phyloP scores from a whole-genome alignment of 164 flowering plant genomes.

The Stephania cephalantha region DNA sequence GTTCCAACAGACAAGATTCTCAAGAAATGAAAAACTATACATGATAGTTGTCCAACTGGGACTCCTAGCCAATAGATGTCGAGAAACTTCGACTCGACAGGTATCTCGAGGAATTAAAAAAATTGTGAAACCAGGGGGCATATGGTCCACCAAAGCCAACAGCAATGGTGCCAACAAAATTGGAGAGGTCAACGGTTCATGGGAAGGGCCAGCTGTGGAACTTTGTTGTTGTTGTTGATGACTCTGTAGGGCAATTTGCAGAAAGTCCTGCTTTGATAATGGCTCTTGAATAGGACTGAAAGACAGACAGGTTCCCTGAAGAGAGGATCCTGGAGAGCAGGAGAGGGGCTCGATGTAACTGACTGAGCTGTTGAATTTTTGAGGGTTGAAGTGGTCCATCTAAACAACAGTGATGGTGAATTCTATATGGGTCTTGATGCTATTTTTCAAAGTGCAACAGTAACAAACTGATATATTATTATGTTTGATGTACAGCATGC shows the following conservation, averaged over 20 bases:
- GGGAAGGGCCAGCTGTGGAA: background rate
- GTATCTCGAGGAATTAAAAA: no score
- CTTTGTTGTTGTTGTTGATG: background rate
- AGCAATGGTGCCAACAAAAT: background rate
- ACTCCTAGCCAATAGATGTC: no score
- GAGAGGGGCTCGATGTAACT: background rate
- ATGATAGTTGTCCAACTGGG: no score
- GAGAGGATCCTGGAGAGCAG: background rate
- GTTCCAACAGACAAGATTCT: background rate
- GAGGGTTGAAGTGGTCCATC: background rate
- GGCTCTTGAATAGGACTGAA: background rate
- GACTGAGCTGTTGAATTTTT: background rate
- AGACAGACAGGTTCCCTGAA: background rate
- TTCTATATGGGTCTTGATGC: no score
- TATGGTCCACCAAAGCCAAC: background rate
- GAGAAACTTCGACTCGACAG: no score
- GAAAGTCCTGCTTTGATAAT: background rate
- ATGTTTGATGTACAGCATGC: no score
- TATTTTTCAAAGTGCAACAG: no score
- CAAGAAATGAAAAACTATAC: background rate
- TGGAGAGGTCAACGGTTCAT: background rate
- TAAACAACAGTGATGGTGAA: no score
- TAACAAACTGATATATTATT: no score
- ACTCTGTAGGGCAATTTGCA: background rate
- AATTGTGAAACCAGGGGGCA: background rate